Conservation (phyloP, 1,284 basidiomycete species). For the Sanghuangporus baumii region DNA sequence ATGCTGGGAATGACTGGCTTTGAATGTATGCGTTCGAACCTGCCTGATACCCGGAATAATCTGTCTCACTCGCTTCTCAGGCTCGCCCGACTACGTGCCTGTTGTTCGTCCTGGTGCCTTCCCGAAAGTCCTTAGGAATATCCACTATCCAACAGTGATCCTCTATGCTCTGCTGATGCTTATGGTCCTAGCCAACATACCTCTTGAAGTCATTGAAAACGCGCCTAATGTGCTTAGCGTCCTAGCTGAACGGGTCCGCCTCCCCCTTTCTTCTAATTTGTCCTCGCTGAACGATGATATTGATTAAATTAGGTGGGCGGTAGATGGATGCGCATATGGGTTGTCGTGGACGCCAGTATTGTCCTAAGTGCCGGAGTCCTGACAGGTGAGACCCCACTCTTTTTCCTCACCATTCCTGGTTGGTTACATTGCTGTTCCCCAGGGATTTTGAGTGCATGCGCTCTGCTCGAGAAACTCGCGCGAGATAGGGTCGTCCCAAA, state of each 20-base stretch:
- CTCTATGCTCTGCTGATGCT: constrained; percentile 52
- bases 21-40: constrained; percentile 39
- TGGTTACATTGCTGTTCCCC: constrained; percentile 1
- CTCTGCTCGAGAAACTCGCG: constrained; percentile 53
- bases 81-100: constrained; percentile 58
- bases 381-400: constrained; percentile 37
- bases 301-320: constrained; percentile 32
- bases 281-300: constrained; percentile 26
- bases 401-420: not conserved
- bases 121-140: constrained; percentile 54
- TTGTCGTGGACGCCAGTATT: constrained; percentile 58
- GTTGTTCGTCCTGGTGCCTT: constrained; percentile 50
- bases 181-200: constrained; percentile 52
- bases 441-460: constrained; percentile 56
- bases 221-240: constrained; percentile 57
- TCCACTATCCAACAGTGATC: constrained; percentile 53
- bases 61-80: constrained; percentile 29
- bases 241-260: constrained; percentile 45
- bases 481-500: constrained; percentile 54
- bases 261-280: constrained; percentile 1
- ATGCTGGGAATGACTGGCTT: constrained; percentile 68
- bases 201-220: constrained; percentile 38
- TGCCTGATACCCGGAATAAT: not conserved
- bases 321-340: constrained; percentile 51
- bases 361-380: constrained; percentile 68